Evolutionary conservation across 805 yeast species (phyloP), one percentile per base, ranked within the genome.

Genomic region (Candida montana): DNA sequence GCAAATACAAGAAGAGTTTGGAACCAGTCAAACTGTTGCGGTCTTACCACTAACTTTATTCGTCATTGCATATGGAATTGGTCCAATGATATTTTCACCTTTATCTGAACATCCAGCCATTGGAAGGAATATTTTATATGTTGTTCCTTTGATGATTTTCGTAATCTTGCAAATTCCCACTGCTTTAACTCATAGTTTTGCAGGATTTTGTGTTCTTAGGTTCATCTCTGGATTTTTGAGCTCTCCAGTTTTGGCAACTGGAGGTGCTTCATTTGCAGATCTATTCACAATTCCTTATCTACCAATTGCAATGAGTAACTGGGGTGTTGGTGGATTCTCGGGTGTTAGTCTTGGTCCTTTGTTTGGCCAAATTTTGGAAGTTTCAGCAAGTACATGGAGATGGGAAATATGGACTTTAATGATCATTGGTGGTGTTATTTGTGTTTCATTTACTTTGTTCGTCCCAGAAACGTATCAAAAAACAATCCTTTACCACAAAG

Each of bases 331-430:
- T 39, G 74, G 78, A 1, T 74, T 72, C 32, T 61, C 69, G 37
- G 83, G 82, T 10, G 81, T 81, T 1, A 64, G 70, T 10, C 32
- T 74, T 17, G 83, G 81, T 11, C 84, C 84, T 1, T 51, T 79
- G 7, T 52, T 79, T 31, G 83, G 83, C 29, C 72, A 79, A 8
- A 68, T 71, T 6, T 60, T 79, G 53, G 61, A 65, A 4, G 69
- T 62, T 15, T 15, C 24, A 7, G 68, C 68, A 4, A 65, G 75
- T 47, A 59, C 54, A 47, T 75, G 79, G 79, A 67, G 78, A 53
- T 75, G 74, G 72, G 58, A 71, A 10, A 74, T 75, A 52, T 76
- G 82, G 81, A 63, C 72, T 39, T 44, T 72, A 53, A 48, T 67
- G 41, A 68, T 71, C 45, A 47, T 70, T 30, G 52, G 70, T 35